Conservation (phyloP, 116 monocot genomes). For the Cymodocea nodosa region DNA sequence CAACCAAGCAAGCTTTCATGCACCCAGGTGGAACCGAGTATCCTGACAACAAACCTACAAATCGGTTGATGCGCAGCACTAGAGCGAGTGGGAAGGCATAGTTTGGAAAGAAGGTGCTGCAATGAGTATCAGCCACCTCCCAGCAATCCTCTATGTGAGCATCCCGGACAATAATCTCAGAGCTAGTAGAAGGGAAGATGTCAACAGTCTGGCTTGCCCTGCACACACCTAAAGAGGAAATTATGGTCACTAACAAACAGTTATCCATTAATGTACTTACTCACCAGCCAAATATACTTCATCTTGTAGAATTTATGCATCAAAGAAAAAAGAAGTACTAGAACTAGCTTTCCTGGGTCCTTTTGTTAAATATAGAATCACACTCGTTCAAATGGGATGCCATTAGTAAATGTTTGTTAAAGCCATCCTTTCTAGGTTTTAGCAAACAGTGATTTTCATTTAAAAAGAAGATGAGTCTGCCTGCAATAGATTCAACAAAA, state of each 20-base stretch:
- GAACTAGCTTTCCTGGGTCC: neutral
- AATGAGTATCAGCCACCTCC: constrained; percentile 96
- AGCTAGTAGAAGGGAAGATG: constrained; percentile 36
- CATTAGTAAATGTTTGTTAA: no score
- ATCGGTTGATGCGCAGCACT: constrained; percentile 50
- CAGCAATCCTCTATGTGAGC: constrained; percentile 70
- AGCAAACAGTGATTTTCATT: no score
- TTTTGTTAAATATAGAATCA: no score
- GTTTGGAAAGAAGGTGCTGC: constrained; percentile 73
- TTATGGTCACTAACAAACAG: neutral
- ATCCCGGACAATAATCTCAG: constrained; percentile 65
- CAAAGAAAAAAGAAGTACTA: neutral
- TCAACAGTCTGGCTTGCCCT: constrained; percentile 54
- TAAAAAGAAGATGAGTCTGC: no score
- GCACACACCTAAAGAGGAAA: constrained; percentile 26
- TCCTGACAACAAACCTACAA: constrained; percentile 49
- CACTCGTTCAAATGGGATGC: no score
- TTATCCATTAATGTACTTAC: neutral
- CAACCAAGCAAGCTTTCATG: constrained; percentile 70
- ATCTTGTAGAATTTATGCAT: neutral
- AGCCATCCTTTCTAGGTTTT: no score
- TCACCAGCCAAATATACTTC: no score
- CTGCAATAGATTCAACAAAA: no score
- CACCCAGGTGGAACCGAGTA: constrained; percentile 67
- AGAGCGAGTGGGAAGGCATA: constrained; percentile 68